Conservation (phyloP, 768 basidiomycete genomes). For the Mycena albidolilacea region DNA sequence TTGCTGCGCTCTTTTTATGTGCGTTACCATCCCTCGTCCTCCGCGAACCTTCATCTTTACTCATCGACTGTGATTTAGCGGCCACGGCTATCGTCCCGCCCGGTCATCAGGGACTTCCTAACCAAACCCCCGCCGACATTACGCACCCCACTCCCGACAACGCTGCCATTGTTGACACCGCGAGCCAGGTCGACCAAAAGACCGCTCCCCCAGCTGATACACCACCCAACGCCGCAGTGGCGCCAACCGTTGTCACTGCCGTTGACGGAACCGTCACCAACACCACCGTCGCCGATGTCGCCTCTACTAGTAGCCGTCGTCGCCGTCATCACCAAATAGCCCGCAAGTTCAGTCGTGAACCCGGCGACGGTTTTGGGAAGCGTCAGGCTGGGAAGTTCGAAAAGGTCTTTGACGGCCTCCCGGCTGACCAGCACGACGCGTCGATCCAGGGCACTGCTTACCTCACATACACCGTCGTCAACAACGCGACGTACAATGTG, state of each 20-base stretch:
- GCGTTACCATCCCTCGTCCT: not conserved
- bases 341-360: too few species aligned
- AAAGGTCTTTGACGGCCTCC: too few species aligned
- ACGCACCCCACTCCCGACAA: conserved; percentile 17
- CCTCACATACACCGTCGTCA: too few species aligned
- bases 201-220: conserved; percentile 12
- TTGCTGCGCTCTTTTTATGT: conserved; percentile 22
- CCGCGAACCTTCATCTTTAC: not conserved
- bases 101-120: conserved; percentile 40
- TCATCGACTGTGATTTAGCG: conserved; percentile 19
- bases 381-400: too few species aligned
- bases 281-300: conserved; percentile 33
- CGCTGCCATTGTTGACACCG: conserved; percentile 26
- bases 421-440: conserved; percentile 46
- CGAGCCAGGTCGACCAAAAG: conserved; percentile 35
- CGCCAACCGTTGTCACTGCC: conserved; percentile 56
- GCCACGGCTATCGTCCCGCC: conserved; percentile 46
- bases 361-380: too few species aligned
- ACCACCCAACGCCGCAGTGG: conserved; percentile 26
- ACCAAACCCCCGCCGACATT: conserved; percentile 9
- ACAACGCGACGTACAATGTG: too few species aligned
- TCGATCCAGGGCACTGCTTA: too few species aligned
- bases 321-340: too few species aligned
- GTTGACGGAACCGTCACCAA: conserved; percentile 59
- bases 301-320: conserved; percentile 29